Conservation (phyloP, 148 eudicot genomes). For the Rhododendron williamsianum region DNA sequence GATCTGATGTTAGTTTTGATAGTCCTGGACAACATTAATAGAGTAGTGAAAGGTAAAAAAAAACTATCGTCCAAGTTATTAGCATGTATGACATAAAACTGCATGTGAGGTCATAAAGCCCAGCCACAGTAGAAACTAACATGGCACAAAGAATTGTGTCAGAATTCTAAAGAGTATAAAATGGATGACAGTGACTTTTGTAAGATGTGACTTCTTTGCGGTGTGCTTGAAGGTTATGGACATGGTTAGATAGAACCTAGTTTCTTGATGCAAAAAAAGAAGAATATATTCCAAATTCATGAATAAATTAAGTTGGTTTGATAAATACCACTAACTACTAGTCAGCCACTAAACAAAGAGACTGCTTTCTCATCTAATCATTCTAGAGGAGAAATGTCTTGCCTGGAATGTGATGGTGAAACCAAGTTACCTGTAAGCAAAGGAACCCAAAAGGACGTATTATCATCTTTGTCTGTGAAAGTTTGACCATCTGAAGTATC, state of each 20-base stretch:
- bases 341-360: neutral
- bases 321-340: neutral
- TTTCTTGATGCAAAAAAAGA: neutral
- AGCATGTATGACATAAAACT: neutral
- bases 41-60: neutral
- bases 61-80: neutral
- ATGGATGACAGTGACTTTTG: neutral
- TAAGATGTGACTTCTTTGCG: neutral
- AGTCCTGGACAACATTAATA: constrained; percentile 45
- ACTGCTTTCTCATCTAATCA: neutral
- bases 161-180: neutral
- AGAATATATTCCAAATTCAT: neutral
- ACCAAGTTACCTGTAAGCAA: constrained; percentile 71
- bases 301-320: neutral
- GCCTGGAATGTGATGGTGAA: neutral
- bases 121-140: neutral
- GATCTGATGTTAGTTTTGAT: constrained; percentile 80
- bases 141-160: neutral
- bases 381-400: neutral
- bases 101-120: neutral
- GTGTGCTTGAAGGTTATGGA: neutral
- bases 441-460: constrained; percentile 81
- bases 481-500: constrained; percentile 43
- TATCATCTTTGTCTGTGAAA: constrained; percentile 53
- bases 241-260: neutral